A percentile compares a stretch with the other conserved stretches of the same genome.
phyloP scores from a whole-genome alignment of 768 basidiomycete species.

The Boletus sp. region DNA sequence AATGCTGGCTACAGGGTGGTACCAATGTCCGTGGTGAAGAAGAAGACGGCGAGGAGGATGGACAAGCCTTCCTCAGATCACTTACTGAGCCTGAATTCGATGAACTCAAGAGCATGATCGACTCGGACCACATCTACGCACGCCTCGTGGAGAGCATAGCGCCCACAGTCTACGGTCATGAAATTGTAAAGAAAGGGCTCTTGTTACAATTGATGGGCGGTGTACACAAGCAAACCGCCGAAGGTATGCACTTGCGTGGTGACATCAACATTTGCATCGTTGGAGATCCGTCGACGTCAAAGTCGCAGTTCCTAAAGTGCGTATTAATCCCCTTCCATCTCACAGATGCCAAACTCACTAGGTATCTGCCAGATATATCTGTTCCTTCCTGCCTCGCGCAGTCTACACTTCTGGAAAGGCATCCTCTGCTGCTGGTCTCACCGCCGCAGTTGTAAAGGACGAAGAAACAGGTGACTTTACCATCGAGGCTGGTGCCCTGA shows the following conservation, averaged over 20 bases:
- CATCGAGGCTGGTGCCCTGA: conserved; percentile 97
- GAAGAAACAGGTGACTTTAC: conserved; percentile 99
- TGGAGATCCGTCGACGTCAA: conserved; percentile 96
- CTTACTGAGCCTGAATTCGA: conserved; percentile 94
- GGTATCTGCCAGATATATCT: conserved; percentile 71
- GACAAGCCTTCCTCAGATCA: conserved; percentile 81
- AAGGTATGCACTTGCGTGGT: conserved; percentile 97
- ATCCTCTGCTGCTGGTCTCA: conserved; percentile 97
- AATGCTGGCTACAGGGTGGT: conserved; percentile 49
- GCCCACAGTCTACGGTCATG: conserved; percentile 97
- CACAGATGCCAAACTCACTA: not conserved
- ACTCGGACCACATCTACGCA: conserved; percentile 91
- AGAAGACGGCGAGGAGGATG: conserved; percentile 71
- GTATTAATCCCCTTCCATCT: conserved; percentile 24
- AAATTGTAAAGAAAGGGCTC: conserved; percentile 98
- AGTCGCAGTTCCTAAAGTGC: conserved; percentile 97
- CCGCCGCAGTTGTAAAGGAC: conserved; percentile 96
- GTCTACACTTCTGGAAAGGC: conserved; percentile 99
- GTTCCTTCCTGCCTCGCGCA: conserved; percentile 95
- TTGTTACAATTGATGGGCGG: conserved; percentile 97
- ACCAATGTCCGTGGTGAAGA: conserved; percentile 91
- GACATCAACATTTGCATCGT: conserved; percentile 99
- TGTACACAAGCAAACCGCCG: conserved; percentile 92
- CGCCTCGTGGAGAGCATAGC: conserved; percentile 93
- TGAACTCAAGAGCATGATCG: conserved; percentile 91